Conservation (phyloP, 2,329 filamentous ascomycete species). For the Stagonosporopsis chrysanthemi region DNA sequence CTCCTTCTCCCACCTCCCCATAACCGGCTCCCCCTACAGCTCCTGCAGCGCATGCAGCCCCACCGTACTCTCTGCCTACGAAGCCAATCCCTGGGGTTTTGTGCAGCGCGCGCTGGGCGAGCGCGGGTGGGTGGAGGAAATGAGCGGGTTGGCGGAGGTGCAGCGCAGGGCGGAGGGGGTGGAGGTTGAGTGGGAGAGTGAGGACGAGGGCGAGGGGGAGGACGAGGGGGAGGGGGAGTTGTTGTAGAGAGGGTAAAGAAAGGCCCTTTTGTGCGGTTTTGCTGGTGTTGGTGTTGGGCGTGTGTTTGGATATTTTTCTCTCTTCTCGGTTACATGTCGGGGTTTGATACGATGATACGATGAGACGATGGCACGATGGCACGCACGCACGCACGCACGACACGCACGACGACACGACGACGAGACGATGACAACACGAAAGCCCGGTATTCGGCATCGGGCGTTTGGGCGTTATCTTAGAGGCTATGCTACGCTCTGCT, state of each 20-base stretch:
- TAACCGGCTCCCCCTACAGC: constrained; percentile 78
- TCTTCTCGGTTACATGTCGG: too few relatives aligned
- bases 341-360: too few relatives aligned
- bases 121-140: constrained; percentile 78
- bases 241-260: constrained; percentile 1
- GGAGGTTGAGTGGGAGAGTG: constrained; percentile 65
- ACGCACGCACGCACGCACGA: too few relatives aligned
- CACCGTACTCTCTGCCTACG: constrained; percentile 72
- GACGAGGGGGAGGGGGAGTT: constrained; percentile 63
- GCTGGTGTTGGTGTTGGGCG: too few relatives aligned
- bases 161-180: constrained; percentile 58
- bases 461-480: too few relatives aligned
- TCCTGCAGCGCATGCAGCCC: constrained; percentile 82
- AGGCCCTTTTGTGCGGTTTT: too few relatives aligned
- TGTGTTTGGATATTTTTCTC: too few relatives aligned
- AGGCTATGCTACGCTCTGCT: too few relatives aligned
- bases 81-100: constrained; percentile 75
- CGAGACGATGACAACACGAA: too few relatives aligned
- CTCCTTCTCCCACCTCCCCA: constrained; percentile 75
- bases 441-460: too few relatives aligned
- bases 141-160: constrained; percentile 76
- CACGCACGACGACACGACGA: too few relatives aligned
- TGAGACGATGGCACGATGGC: too few relatives aligned
- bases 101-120: constrained; percentile 77
- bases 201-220: constrained; percentile 38